A percentile compares a stretch with the other conserved stretches of the same genome.
phyloP scores from a whole-genome alignment of 352 stramenopile genomes.

The Peronosclerospora sorghi region DNA sequence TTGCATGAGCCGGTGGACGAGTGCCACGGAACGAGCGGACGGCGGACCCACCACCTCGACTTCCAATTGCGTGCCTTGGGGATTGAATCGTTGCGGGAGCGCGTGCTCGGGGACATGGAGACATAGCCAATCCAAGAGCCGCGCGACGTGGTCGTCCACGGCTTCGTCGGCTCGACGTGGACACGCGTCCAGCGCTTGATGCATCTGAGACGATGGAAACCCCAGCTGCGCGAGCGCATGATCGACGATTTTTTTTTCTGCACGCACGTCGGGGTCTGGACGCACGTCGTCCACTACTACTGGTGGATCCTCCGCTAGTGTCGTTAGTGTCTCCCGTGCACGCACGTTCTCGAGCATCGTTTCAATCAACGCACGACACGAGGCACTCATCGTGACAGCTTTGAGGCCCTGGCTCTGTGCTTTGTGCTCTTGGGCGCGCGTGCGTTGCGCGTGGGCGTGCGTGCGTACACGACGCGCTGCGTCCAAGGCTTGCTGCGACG shows the following conservation, averaged over 20 bases:
- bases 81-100: constrained; percentile 78
- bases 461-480: constrained; percentile 35
- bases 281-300: no score
- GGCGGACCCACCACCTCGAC: constrained; percentile 40
- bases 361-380: constrained; percentile 84
- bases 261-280: no score
- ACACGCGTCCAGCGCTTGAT: constrained; percentile 33
- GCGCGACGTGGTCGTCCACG: constrained; percentile 11
- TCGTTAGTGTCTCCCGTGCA: constrained; percentile 7
- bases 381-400: constrained; percentile 86
- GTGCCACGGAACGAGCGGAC: constrained; percentile 17
- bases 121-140: constrained; percentile 72
- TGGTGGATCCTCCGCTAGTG: constrained; percentile 2
- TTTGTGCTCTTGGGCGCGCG: constrained; percentile 83
- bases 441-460: constrained; percentile 64
- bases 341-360: constrained; percentile 49
- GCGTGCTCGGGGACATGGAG: constrained; percentile 65
- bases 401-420: constrained; percentile 85
- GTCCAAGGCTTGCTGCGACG: constrained; percentile 61
- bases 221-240: no score
- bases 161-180: constrained; percentile 2
- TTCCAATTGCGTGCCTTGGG: constrained; percentile 84
- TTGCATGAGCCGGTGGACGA: constrained; percentile 68
- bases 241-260: no score
- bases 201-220: constrained; percentile 22